phyloP scores from a whole-genome alignment of 805 yeast species.

The Blastobotrys attinorum region DNA sequence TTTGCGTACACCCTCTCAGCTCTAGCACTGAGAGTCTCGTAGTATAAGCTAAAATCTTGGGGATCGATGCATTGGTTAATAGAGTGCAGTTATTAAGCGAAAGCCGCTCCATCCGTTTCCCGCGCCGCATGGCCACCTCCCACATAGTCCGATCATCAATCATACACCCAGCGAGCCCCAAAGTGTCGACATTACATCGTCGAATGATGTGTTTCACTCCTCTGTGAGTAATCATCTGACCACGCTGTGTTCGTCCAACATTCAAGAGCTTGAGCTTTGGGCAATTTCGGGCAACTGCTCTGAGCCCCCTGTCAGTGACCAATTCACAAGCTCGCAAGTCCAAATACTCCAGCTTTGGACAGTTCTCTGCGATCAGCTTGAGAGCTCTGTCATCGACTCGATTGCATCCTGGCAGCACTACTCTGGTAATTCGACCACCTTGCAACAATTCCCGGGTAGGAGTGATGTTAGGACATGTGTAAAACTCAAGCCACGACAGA shows the following conservation, averaged over 20 bases:
- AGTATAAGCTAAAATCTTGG: conserved; percentile 45
- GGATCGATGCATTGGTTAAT: conserved; percentile 52
- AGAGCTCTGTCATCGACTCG: conserved; percentile 54
- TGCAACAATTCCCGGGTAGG: conserved; percentile 47
- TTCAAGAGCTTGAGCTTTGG: conserved; percentile 51
- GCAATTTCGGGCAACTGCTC: conserved; percentile 58
- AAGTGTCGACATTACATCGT: conserved; percentile 53
- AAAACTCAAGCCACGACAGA: conserved; percentile 66
- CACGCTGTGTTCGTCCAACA: conserved; percentile 68
- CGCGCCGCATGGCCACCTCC: conserved; percentile 59
- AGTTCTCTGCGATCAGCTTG: conserved; percentile 40
- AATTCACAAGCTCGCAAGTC: conserved; percentile 81
- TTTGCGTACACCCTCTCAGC: conserved; percentile 50
- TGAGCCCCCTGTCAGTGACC: conserved; percentile 68
- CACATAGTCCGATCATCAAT: conserved; percentile 71
- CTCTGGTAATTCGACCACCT: conserved; percentile 33
- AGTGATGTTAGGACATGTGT: conserved; percentile 65
- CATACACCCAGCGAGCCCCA: conserved; percentile 85
- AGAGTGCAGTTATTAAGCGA: conserved; percentile 66
- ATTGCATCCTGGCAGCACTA: conserved; percentile 66
- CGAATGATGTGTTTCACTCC: conserved; percentile 52
- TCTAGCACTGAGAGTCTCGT: conserved; percentile 66
- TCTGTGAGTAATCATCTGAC: conserved; percentile 61
- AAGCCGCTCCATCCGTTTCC: conserved; percentile 48
- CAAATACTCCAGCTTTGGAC: conserved; percentile 54